These are phyloP conservation scores for Quercus tomentella DNA, from an alignment of 331 rosid genomes.

Conservation along the genomic window DNA sequence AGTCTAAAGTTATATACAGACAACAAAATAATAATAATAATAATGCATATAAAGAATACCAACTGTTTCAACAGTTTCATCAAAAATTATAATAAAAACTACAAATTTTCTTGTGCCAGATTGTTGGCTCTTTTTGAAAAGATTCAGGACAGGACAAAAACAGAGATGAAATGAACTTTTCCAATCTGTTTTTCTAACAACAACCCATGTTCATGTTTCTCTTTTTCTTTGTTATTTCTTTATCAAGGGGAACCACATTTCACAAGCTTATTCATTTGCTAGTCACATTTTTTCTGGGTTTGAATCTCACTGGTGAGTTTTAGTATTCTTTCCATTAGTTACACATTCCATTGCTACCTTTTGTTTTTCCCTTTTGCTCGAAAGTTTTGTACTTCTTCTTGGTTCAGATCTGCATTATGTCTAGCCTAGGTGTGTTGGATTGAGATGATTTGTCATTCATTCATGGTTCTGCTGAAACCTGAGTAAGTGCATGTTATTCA, in stretches of 20 bases:
- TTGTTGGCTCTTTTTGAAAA: slow-evolving; percentile 42
- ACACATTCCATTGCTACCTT: slow-evolving; percentile 19
- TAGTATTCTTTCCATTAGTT: slow-evolving; percentile 25
- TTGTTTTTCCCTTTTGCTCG: not conserved
- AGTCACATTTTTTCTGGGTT: slow-evolving; percentile 1
- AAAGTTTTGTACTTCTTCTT: slow-evolving; percentile 5
- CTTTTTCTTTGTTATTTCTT: slow-evolving; percentile 11
- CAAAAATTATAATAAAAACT: slow-evolving; percentile 17
- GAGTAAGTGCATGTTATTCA: not conserved
- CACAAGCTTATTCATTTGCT: slow-evolving; percentile 29
- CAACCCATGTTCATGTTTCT: slow-evolving; percentile 45
- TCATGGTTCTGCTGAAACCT: not conserved
- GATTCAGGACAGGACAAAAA: slow-evolving; percentile 26
- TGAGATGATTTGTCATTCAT: slow-evolving; percentile 17
- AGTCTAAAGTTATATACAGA: not conserved
- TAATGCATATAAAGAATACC: not conserved
- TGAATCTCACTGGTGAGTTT: slow-evolving; percentile 18
- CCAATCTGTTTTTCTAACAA: slow-evolving; percentile 51
- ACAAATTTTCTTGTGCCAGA: slow-evolving; percentile 38
- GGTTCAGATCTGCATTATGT: slow-evolving; percentile 53
- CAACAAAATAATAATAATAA: not conserved
- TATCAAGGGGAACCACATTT: slow-evolving; percentile 25
- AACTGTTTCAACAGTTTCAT: slow-evolving; percentile 25
- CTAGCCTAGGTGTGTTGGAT: slow-evolving; percentile 27
- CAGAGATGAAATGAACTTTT: slow-evolving; percentile 39